phyloP scores from a whole-genome alignment of 2,329 filamentous ascomycete species.

The Clarireedia paspali region DNA sequence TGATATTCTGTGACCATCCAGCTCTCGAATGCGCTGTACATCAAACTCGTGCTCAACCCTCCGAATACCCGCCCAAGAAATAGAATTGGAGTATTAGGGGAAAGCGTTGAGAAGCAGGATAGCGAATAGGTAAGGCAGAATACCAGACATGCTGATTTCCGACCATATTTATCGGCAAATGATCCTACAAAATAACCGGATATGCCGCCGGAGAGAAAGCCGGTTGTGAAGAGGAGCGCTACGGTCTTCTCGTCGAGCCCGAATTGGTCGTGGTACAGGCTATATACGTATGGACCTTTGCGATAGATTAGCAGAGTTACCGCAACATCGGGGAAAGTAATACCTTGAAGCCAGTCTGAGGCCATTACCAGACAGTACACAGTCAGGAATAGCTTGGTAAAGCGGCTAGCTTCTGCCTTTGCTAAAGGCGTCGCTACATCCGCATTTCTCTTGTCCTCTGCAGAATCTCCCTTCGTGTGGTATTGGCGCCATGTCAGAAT shows the following conservation, averaged over 20 bases:
- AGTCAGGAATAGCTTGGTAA: slow-evolving; percentile 30
- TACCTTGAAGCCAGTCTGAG: slow-evolving; percentile 45
- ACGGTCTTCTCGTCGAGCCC: slow-evolving; percentile 25
- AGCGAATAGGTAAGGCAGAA: slow-evolving; percentile 47
- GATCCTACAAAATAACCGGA: slow-evolving; percentile 28
- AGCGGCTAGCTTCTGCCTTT: slow-evolving; percentile 23
- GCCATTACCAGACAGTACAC: slow-evolving; percentile 44
- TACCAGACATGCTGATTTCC: slow-evolving; percentile 43
- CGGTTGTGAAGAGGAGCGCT: slow-evolving; percentile 27
- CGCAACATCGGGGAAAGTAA: slow-evolving; percentile 12
- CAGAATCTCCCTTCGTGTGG: slow-evolving; percentile 11
- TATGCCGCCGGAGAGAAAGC: slow-evolving; percentile 28
- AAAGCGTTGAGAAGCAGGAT: slow-evolving; percentile 45
- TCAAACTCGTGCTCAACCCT: slow-evolving; percentile 46
- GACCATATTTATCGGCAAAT: slow-evolving; percentile 29
- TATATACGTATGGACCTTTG: slow-evolving; percentile 28
- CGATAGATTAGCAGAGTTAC: slow-evolving; percentile 26
- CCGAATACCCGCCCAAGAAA: slow-evolving; percentile 46
- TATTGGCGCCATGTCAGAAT: slow-evolving; percentile 26
- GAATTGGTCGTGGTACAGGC: slow-evolving; percentile 29
- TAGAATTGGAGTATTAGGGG: slow-evolving; percentile 35
- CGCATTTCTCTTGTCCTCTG: slow-evolving; percentile 14
- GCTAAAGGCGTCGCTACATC: slow-evolving; percentile 17
- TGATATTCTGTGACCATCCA: slow-evolving; percentile 55
- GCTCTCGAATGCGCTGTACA: slow-evolving; percentile 53